Conservation (phyloP, 169 alveolate genomes). For the Babesia caballi region DNA sequence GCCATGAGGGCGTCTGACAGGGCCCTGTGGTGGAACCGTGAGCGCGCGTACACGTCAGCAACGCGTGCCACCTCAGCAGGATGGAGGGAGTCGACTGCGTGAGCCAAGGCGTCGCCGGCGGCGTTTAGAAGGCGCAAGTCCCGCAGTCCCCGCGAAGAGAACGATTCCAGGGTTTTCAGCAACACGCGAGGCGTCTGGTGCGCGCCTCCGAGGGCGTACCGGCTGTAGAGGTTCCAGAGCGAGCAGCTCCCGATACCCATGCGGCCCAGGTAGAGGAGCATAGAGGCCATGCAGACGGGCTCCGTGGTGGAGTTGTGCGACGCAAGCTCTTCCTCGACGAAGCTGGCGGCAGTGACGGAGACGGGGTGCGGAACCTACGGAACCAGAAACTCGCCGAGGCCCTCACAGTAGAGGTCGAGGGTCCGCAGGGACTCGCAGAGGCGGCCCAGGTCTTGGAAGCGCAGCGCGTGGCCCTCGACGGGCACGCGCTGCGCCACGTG, state of each 20-base stretch:
- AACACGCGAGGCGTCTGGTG: conserved; percentile 5
- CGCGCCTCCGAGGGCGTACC: neutral
- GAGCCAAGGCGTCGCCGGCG: neutral
- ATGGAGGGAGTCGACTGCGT: neutral
- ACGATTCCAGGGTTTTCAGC: conserved; percentile 9
- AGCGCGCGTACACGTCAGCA: neutral
- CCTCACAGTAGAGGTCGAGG: conserved; percentile 43
- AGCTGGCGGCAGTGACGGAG: neutral
- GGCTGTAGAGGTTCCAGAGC: conserved; percentile 31
- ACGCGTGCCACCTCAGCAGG: conserved; percentile 11
- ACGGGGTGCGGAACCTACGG: neutral
- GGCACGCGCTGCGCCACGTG: conserved; percentile 36
- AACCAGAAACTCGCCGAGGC: conserved; percentile 23
- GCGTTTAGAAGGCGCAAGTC: neutral
- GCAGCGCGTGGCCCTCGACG: conserved; percentile 4
- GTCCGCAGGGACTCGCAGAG: conserved; percentile 31
- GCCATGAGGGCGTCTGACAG: neutral
- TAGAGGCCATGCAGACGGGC: conserved; percentile 9
- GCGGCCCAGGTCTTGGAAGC: neutral
- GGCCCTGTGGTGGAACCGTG: neutral
- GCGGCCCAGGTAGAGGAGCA: conserved; percentile 32
- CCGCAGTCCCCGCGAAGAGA: neutral
- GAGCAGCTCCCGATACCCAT: conserved; percentile 20
- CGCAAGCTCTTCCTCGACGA: neutral
- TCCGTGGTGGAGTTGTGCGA: neutral